Percentiles rank a stretch among this genome's conserved stretches.
These are phyloP conservation scores for Russula sp. DNA, from an alignment of 768 basidiomycete species.

Conservation along the genomic window DNA sequence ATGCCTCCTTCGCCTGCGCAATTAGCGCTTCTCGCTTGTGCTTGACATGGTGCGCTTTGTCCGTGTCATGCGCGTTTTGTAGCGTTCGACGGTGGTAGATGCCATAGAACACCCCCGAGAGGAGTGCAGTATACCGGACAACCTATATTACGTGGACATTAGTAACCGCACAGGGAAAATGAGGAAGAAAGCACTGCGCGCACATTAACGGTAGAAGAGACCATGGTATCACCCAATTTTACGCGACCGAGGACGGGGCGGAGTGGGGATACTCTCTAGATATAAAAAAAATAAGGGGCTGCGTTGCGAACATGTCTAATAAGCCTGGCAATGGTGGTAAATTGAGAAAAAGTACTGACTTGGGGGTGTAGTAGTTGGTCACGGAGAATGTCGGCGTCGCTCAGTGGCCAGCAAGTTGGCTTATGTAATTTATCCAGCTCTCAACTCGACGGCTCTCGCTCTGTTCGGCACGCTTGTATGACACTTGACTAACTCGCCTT, in stretches of 20 bases:
- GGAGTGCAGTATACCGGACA: conserved; percentile 87
- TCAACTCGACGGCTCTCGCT: background rate
- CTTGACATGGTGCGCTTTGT: conserved; percentile 66
- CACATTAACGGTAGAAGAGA: conserved; percentile 24
- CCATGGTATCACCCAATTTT: conserved; percentile 18
- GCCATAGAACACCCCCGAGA: conserved; percentile 85
- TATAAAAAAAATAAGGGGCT: background rate
- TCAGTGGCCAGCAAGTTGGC: conserved; percentile 19
- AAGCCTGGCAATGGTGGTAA: background rate
- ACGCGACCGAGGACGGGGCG: conserved; percentile 18
- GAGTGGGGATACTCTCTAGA: conserved; percentile 4
- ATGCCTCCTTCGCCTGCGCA: conserved; percentile 84
- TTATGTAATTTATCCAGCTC: conserved; percentile 16
- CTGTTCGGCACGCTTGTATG: too few species aligned
- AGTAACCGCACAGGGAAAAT: background rate
- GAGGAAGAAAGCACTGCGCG: background rate
- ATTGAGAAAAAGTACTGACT: conserved; percentile 8
- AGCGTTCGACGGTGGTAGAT: conserved; percentile 88
- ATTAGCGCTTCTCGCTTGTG: conserved; percentile 74
- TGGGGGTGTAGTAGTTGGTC: conserved; percentile 7
- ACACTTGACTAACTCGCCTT: too few species aligned
- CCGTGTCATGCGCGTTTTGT: conserved; percentile 71
- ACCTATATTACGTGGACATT: conserved; percentile 43
- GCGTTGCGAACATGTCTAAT: background rate
- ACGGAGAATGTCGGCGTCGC: conserved; percentile 16